Evolutionary conservation across 1,139 yeast species (phyloP), one percentile per base, ranked within the genome.

Genomic region (Yamadazyma songkhlaensis): DNA sequence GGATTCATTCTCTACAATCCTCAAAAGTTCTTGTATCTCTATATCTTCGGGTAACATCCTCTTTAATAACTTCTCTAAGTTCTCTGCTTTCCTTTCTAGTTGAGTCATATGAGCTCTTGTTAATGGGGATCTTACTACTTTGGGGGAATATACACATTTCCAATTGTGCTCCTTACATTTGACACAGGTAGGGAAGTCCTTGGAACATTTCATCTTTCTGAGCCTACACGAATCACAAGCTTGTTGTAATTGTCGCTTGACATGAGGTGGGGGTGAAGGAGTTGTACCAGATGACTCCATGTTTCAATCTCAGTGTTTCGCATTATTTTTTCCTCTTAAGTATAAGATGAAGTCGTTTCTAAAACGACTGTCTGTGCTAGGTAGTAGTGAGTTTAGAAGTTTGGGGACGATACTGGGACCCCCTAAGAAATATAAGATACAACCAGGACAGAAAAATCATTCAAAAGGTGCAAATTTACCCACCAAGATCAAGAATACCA

Each of bases 211-310:
- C 53, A 56, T 52, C 43, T 57, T 57, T 31, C 57, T 50, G 23
- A 54, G 39, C 28, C 63, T 48, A 41, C 63, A 58, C 31, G 57
- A 53, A 38, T 58, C 63, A 39, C 63, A 58, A 9, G 63, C 63
- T 37, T 55, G 59, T 31, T 12, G 37, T 9, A 33, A 15, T 14
- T 32, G 31, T 11, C 15, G 20, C 20, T 10, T 28, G 4, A 11
- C 24, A 6, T 8, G 10, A 6, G 35, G 20, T 5, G 24, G 23
- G 3, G 39, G 39, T n/a, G 33, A 31, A 13, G 34, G 34, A 11
- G 32, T 21, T 15, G 26, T 21, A 20, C 38, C 31, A 9, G 38
- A 27, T 27, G 25, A 12, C 21, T 31, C 26, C 25, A 31, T 31
- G 13, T 6, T 25, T 25, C 6, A 17, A 17, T 17, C 20, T 17